A percentile compares a stretch with the other conserved stretches of the same genome.
Conservation (phyloP, 1,284 basidiomycete species). For the Pholiota adiposa region DNA sequence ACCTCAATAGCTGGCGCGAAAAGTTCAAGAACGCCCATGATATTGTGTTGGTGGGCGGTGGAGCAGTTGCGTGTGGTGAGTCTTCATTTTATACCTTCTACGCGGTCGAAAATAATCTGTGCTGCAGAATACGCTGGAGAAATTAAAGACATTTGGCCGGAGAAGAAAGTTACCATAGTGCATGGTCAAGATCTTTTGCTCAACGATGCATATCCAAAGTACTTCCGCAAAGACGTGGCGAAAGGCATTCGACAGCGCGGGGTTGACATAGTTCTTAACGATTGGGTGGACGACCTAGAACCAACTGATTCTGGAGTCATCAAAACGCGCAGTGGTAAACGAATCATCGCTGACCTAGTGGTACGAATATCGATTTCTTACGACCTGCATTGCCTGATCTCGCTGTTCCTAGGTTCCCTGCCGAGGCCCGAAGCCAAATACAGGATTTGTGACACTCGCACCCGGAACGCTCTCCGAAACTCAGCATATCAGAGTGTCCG, state of each 20-base stretch:
- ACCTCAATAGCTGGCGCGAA: slow-evolving; percentile 46
- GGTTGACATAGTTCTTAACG: slow-evolving; percentile 56
- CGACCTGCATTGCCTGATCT: background rate
- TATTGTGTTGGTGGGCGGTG: slow-evolving; percentile 64
- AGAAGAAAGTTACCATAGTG: slow-evolving; percentile 67
- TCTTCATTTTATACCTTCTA: background rate
- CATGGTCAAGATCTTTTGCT: slow-evolving; percentile 59
- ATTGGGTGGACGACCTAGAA: slow-evolving; percentile 53
- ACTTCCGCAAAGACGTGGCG: slow-evolving; percentile 53
- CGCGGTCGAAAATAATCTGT: background rate
- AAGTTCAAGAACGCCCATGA: slow-evolving; percentile 52
- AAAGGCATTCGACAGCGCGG: slow-evolving; percentile 45
- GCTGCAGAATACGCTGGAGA: slow-evolving; percentile 62
- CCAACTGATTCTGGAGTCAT: slow-evolving; percentile 42
- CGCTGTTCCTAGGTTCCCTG: slow-evolving; percentile 42
- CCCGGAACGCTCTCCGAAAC: slow-evolving; percentile 40
- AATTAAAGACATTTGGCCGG: slow-evolving; percentile 55
- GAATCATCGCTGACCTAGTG: slow-evolving; percentile 61
- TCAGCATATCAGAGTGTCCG: slow-evolving; percentile 51
- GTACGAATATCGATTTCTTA: slow-evolving; percentile 39
- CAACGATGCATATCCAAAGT: slow-evolving; percentile 60
- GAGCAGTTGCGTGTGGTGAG: slow-evolving; percentile 64
- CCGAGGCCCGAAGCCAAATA: slow-evolving; percentile 55
- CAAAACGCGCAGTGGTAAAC: slow-evolving; percentile 59
- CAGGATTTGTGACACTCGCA: slow-evolving; percentile 49